Conservation (phyloP, 2,329 filamentous ascomycete genomes). For the Nigrospora sphaerica region DNA sequence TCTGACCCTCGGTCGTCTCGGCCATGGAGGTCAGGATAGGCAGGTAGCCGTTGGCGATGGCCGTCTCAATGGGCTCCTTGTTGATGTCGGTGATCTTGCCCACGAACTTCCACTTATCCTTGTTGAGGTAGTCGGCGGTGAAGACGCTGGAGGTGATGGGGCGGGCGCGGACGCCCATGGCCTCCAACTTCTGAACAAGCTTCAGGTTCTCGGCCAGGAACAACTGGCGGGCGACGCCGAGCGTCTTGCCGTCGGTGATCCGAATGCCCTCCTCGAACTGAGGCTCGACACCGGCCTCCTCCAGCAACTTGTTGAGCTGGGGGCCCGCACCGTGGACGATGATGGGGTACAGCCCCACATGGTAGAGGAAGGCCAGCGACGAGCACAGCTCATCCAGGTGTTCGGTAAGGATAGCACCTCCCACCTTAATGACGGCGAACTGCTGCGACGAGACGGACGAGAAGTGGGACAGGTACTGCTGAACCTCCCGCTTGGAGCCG, state of each 20-base stretch:
- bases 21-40: slow-evolving; percentile 96
- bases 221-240: slow-evolving; percentile 82
- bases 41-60: slow-evolving; percentile 84
- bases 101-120: slow-evolving; percentile 92
- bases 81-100: slow-evolving; percentile 94
- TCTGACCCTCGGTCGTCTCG: slow-evolving; percentile 82
- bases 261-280: slow-evolving; percentile 95
- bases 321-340: slow-evolving; percentile 94
- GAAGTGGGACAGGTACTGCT: slow-evolving; percentile 97
- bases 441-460: slow-evolving; percentile 93
- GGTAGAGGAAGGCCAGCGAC: slow-evolving; percentile 84
- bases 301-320: slow-evolving; percentile 85
- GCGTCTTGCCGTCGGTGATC: slow-evolving; percentile 90
- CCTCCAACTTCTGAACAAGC: slow-evolving; percentile 82
- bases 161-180: slow-evolving; percentile 80
- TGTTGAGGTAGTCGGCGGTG: slow-evolving; percentile 88
- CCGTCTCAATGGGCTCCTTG: slow-evolving; percentile 81
- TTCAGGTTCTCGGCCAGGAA: slow-evolving; percentile 95
- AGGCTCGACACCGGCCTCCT: slow-evolving; percentile 87
- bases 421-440: slow-evolving; percentile 97
- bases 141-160: slow-evolving; percentile 88
- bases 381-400: slow-evolving; percentile 87
- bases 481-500: slow-evolving; percentile 89
- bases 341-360: slow-evolving; percentile 90
- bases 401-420: slow-evolving; percentile 90